These are phyloP conservation scores for Calonectria hongkongensis DNA, from an alignment of 2,329 filamentous ascomycete genomes.

Conservation along the genomic window DNA sequence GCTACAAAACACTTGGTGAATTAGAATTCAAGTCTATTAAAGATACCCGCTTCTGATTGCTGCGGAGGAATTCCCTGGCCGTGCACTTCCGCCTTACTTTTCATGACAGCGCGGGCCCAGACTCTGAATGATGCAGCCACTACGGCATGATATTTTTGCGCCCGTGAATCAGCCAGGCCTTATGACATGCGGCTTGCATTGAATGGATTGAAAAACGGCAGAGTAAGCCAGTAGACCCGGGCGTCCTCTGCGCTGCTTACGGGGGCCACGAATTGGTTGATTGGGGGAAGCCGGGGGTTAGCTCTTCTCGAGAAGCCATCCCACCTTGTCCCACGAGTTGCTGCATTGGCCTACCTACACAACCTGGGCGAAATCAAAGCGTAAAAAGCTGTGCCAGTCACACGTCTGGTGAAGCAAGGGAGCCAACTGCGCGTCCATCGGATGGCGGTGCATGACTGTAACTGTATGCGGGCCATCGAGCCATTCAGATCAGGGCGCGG, in stretches of 20 bases:
- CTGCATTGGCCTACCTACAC: slow-evolving; percentile 20
- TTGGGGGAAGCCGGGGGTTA: not conserved
- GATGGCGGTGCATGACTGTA: slow-evolving; percentile 1
- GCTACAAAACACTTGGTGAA: not conserved
- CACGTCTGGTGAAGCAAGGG: slow-evolving; percentile 5
- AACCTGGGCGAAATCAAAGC: slow-evolving; percentile 5
- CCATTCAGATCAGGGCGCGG: slow-evolving; percentile 12
- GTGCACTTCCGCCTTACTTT: slow-evolving; percentile 19
- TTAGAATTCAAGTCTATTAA: not conserved
- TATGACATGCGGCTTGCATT: slow-evolving; percentile 21
- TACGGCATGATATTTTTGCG: not conserved
- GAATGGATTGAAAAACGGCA: not conserved
- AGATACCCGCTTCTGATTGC: not conserved
- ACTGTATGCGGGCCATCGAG: slow-evolving; percentile 6
- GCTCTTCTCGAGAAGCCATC: slow-evolving; percentile 6
- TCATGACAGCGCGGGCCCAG: not conserved
- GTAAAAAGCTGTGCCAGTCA: slow-evolving; percentile 5
- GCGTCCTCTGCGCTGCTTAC: not conserved
- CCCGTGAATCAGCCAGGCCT: slow-evolving; percentile 8
- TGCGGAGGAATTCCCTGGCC: not conserved
- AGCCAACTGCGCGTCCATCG: not conserved
- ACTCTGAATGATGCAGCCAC: not conserved
- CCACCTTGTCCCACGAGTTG: not conserved
- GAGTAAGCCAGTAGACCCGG: not conserved
- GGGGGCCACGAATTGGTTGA: not conserved